These are phyloP conservation scores for Yarrowia divulgata DNA, from an alignment of 805 yeast genomes.

Conservation along the genomic window DNA sequence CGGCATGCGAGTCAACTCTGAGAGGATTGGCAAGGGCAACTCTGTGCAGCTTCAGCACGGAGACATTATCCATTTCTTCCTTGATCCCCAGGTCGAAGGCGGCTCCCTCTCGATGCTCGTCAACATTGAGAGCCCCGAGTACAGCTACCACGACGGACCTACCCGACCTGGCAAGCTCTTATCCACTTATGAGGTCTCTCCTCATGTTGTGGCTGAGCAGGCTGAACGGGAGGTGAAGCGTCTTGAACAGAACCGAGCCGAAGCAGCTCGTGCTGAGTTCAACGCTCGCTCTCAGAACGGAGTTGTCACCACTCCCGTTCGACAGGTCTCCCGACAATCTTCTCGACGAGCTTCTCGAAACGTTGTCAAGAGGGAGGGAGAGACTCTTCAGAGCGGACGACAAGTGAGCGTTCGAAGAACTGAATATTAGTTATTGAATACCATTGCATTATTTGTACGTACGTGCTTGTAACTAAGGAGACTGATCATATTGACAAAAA, in stretches of 20 bases:
- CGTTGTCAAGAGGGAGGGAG: conserved; percentile 19
- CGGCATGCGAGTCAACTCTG: conserved; percentile 25
- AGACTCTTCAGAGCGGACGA: conserved; percentile 22
- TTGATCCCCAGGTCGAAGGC: not conserved
- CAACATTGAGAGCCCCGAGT: conserved; percentile 15
- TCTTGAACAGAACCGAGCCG: not conserved
- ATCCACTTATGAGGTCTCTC: conserved; percentile 4
- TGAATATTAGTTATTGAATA: not conserved
- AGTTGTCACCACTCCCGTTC: not conserved
- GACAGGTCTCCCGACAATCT: not conserved
- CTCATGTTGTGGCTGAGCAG: conserved; percentile 19
- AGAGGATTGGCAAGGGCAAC: not conserved
- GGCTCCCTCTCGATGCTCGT: conserved; percentile 19
- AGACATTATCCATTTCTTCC: conserved; percentile 13
- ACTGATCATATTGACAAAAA: no score
- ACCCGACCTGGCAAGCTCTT: not conserved
- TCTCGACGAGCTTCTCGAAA: conserved; percentile 1
- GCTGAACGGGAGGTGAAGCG: not conserved
- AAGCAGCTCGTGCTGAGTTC: conserved; percentile 1
- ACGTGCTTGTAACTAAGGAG: no score
- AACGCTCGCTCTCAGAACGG: not conserved
- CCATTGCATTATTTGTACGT: not conserved
- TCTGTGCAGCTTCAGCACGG: conserved; percentile 23
- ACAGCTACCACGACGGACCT: conserved; percentile 17
- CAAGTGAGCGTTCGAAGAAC: conserved; percentile 14